These are phyloP conservation scores for Cadophora sp. DNA, from an alignment of 2,329 filamentous ascomycete genomes.

Conservation along the genomic window DNA sequence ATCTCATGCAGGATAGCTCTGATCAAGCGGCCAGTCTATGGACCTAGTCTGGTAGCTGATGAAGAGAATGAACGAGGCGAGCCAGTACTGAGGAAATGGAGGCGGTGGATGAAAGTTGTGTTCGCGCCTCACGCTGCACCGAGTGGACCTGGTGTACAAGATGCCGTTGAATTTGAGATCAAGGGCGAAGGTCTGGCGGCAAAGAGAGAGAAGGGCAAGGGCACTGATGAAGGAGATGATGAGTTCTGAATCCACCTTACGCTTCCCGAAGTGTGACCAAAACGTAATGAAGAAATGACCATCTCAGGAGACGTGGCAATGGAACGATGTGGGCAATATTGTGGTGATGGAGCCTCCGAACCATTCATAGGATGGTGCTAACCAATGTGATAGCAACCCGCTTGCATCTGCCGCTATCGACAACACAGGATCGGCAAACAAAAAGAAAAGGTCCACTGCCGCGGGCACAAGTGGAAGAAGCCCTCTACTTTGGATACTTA, in stretches of 20 bases:
- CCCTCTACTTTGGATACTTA: background rate
- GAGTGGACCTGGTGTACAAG: conserved; percentile 54
- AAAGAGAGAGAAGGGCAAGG: conserved; percentile 24
- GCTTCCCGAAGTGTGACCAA: background rate
- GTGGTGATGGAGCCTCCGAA: background rate
- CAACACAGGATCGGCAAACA: background rate
- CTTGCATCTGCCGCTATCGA: background rate
- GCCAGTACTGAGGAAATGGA: conserved; percentile 64
- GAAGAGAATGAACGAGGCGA: conserved; percentile 52
- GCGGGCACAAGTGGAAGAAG: background rate
- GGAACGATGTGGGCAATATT: no score
- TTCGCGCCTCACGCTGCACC: conserved; percentile 79
- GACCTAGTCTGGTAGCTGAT: conserved; percentile 43
- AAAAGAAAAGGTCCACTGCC: background rate
- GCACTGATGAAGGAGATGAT: conserved; percentile 24
- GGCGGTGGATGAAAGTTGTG: conserved; percentile 84
- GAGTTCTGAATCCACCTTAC: background rate
- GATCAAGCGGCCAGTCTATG: conserved; percentile 69
- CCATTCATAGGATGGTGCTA: background rate
- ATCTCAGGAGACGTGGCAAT: background rate
- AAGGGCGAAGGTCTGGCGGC: conserved; percentile 66
- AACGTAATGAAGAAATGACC: background rate
- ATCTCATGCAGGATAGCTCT: conserved; percentile 83
- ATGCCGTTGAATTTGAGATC: conserved; percentile 77
- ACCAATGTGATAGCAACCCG: background rate